A percentile compares a stretch with the other conserved stretches of the same genome.
phyloP scores from a whole-genome alignment of 495 filamentous ascomycete species.

The Copromyces sp. region DNA sequence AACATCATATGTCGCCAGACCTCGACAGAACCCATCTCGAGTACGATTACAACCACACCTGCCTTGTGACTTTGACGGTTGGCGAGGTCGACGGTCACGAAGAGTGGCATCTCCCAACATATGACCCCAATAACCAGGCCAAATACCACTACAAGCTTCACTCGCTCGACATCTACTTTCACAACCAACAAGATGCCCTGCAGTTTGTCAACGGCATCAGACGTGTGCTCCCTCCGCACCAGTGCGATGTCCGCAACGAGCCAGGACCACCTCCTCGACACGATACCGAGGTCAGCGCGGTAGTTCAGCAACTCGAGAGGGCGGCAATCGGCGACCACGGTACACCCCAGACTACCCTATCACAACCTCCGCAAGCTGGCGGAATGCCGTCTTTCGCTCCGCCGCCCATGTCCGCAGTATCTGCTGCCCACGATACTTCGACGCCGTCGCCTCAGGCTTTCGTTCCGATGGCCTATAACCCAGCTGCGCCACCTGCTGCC shows the following conservation, averaged over 20 bases:
- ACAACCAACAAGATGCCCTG: slow-evolving; percentile 64
- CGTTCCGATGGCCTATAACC: slow-evolving; percentile 82
- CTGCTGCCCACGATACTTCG: slow-evolving; percentile 9
- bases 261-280: slow-evolving; percentile 38
- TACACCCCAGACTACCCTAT: slow-evolving; percentile 25
- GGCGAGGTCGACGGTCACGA: slow-evolving; percentile 43
- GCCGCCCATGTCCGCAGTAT: slow-evolving; percentile 26
- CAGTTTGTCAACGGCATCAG: slow-evolving; percentile 59
- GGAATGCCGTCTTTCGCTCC: slow-evolving; percentile 28
- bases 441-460: slow-evolving; percentile 32
- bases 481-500: slow-evolving; percentile 75
- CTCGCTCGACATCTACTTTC: slow-evolving; percentile 84
- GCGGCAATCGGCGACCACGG: slow-evolving; percentile 49
- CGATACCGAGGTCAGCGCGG: slow-evolving; percentile 51
- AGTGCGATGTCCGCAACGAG: slow-evolving; percentile 49
- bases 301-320: slow-evolving; percentile 77
- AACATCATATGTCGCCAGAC: slow-evolving; percentile 27
- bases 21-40: slow-evolving; percentile 54
- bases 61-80: slow-evolving; percentile 64
- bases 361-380: slow-evolving; percentile 35
- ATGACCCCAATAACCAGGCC: slow-evolving; percentile 56
- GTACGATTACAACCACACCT: slow-evolving; percentile 71
- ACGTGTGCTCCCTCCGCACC: slow-evolving; percentile 47
- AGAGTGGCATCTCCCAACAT: slow-evolving; percentile 72
- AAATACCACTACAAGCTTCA: slow-evolving; percentile 68